phyloP scores from a whole-genome alignment of 2,329 filamentous ascomycete species.

The Sporothrix curviconia region DNA sequence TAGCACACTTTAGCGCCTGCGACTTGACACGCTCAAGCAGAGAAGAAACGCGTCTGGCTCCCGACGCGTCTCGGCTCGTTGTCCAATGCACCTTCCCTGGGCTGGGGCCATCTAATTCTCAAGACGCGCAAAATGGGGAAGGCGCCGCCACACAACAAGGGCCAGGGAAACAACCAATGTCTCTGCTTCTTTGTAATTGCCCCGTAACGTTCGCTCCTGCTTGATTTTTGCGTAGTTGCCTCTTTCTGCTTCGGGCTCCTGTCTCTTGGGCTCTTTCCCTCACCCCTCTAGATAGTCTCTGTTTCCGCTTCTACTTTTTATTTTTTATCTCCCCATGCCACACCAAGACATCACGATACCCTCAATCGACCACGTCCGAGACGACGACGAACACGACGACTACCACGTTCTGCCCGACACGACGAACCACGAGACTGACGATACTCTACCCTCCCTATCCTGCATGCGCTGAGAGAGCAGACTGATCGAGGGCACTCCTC shows the following conservation, averaged over 20 bases:
- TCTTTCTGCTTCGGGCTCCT: too few species aligned
- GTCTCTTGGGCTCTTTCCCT: neutral
- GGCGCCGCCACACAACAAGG: slow-evolving; percentile 8
- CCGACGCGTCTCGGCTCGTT: slow-evolving; percentile 16
- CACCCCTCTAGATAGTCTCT: too few species aligned
- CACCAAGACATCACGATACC: slow-evolving; percentile 12
- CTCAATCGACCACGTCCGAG: neutral
- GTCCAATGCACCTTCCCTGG: neutral
- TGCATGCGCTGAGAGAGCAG: slow-evolving; percentile 5
- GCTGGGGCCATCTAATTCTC: neutral
- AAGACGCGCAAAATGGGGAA: slow-evolving; percentile 12
- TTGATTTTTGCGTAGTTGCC: too few species aligned
- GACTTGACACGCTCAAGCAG: too few species aligned
- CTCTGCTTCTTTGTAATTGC: slow-evolving; percentile 4
- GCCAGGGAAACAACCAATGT: neutral
- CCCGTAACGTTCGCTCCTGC: too few species aligned
- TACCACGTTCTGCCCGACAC: neutral
- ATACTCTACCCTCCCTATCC: neutral
- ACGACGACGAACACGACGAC: slow-evolving; percentile 4
- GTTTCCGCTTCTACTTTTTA: neutral
- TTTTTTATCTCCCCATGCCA: neutral
- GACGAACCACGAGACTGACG: neutral
- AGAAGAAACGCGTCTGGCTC: slow-evolving; percentile 15
- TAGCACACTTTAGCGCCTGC: neutral
- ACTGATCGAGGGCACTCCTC: neutral